These are phyloP conservation scores for Rosellinia necatrix DNA, from an alignment of 2,329 filamentous ascomycete genomes.

Conservation along the genomic window DNA sequence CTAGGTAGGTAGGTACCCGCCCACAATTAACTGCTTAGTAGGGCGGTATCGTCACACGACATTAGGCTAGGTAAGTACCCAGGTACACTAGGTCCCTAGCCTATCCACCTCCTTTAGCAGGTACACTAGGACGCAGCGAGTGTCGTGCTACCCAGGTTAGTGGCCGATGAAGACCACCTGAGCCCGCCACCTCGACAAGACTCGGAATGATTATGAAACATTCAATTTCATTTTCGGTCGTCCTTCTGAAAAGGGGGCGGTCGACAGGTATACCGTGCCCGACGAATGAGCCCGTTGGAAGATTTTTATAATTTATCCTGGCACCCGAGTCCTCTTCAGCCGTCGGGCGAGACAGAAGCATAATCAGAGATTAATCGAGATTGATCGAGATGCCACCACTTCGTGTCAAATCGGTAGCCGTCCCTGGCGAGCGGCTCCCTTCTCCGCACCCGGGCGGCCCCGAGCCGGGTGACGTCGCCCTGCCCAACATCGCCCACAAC, in stretches of 20 bases:
- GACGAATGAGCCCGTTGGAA: no score
- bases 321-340: neutral
- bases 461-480: slow-evolving; percentile 37
- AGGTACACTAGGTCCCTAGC: no score
- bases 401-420: slow-evolving; percentile 48
- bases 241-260: neutral
- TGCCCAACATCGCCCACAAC: slow-evolving; percentile 61
- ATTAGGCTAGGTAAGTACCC: neutral
- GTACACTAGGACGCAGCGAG: no score
- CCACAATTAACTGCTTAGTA: no score
- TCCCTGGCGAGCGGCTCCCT: slow-evolving; percentile 41
- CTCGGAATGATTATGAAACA: neutral
- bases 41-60: neutral
- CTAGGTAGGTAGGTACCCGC: no score
- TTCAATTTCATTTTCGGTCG: slow-evolving; percentile 1
- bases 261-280: no score
- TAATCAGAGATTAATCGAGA: no score
- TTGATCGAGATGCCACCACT: slow-evolving; percentile 44
- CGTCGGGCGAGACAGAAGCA: slow-evolving; percentile 6
- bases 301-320: no score
- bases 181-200: no score
- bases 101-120: no score
- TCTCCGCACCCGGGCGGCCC: slow-evolving; percentile 42
- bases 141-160: no score
- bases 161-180: no score